Base-by-base conservation (phyloP, 179 eudicot genomes). In the Kewa caespitosa region DNA sequence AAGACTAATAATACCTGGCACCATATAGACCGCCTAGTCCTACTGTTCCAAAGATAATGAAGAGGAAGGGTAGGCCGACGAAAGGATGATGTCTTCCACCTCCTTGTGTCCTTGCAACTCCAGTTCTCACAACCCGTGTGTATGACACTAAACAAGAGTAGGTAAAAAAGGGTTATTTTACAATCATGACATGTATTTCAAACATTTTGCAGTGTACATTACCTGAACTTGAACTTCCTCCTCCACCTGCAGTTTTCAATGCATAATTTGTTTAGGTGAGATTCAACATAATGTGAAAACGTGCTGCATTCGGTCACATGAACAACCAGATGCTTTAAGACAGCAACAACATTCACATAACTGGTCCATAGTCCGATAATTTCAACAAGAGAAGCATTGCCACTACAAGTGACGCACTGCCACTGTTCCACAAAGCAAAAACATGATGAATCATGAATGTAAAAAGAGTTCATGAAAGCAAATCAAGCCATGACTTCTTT, bases 21-120 rank as follows among this genome's bases (percentile, higher is more conserved):
- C 86, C 88, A 83, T 79, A 82, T 41, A 87, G 62, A 66, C 91
- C 87, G 14, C 92, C 95, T 33, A 90, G 86, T 34, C 89, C 90
- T 28, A 89, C 67, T 5, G 95, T 85, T 52, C 85, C 91, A 30
- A 87, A 52, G 63, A 87, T 81, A 70, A 90, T 86, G 30, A 90
- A 79, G 54, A 90, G 74, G 81, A 90, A 90, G 59, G 97, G 97
- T 48, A 90, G 61, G 60, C 87, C 81, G 20, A 85, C 82, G 69
- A 86, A 78, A 54, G 85, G 85, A 38, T 77, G 83, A 72, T 83
- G 86, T 81, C 84, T 84, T 68, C 81, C 78, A 73, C 89, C 87
- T 78, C 88, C 91, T 30, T 78, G 74, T 13, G 79, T 69, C 73
- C 79, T 84, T 55, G 89, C 85, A 59, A 86, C 90, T 55, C 90